Conservation (phyloP, 208 protist genomes). For the Herpetomonas muscarum region DNA sequence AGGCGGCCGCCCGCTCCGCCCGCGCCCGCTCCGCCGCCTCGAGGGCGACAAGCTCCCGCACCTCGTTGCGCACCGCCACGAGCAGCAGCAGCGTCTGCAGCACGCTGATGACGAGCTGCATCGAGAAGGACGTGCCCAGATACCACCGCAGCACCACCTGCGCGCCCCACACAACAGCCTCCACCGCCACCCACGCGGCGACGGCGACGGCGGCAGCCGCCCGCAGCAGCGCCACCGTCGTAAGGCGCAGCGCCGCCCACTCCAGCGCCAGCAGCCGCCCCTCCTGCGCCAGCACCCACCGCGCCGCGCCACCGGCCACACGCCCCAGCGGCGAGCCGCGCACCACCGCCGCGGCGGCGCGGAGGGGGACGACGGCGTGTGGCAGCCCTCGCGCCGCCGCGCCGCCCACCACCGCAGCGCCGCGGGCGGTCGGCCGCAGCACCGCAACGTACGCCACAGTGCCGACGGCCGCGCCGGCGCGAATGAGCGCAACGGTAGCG, state of each 20-base stretch:
- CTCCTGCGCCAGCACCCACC: slow-evolving; percentile 19
- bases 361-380: too few relatives aligned
- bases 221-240: background rate
- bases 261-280: slow-evolving; percentile 27
- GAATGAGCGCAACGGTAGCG: slow-evolving; percentile 18
- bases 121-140: slow-evolving; percentile 52
- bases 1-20: background rate
- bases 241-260: slow-evolving; percentile 8
- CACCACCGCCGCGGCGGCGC: slow-evolving; percentile 4
- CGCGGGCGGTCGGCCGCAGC: too few relatives aligned
- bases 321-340: slow-evolving; percentile 1
- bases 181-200: slow-evolving; percentile 1
- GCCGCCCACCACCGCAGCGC: too few relatives aligned
- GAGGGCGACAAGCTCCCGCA: slow-evolving; percentile 27
- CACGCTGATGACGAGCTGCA: slow-evolving; percentile 46
- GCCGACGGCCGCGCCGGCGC: background rate
- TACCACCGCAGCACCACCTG: slow-evolving; percentile 25
- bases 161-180: background rate
- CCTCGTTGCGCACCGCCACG: slow-evolving; percentile 63
- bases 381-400: too few relatives aligned
- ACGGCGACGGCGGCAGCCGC: background rate
- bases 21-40: slow-evolving; percentile 8
- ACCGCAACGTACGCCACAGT: too few relatives aligned
- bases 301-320: background rate
- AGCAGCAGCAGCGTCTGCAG: slow-evolving; percentile 64